phyloP scores from a whole-genome alignment of 2,329 filamentous ascomycete genomes.

The Cercospora sesami region DNA sequence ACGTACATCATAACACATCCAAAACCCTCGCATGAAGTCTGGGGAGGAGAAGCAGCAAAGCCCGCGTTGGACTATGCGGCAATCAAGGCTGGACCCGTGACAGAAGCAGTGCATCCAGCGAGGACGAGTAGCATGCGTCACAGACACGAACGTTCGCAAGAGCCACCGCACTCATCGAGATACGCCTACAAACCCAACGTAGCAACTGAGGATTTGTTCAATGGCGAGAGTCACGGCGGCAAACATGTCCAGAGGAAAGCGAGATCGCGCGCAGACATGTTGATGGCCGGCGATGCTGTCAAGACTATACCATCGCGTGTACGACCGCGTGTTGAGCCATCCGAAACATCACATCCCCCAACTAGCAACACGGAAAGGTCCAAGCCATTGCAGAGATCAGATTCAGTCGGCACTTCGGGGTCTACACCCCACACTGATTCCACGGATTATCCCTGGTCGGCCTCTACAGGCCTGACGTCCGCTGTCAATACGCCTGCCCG shows the following conservation, averaged over 20 bases:
- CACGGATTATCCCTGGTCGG: slow-evolving; percentile 43
- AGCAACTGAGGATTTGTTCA: slow-evolving; percentile 30
- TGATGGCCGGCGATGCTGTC: slow-evolving; percentile 27
- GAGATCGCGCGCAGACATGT: slow-evolving; percentile 32
- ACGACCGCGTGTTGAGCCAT: slow-evolving; percentile 18
- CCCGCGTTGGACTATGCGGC: slow-evolving; percentile 39
- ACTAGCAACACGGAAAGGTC: slow-evolving; percentile 37
- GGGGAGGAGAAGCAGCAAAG: slow-evolving; percentile 37
- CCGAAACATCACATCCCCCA: slow-evolving; percentile 30
- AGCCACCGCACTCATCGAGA: slow-evolving; percentile 19
- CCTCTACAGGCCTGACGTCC: slow-evolving; percentile 47
- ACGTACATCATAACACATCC: slow-evolving; percentile 45
- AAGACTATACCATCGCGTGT: slow-evolving; percentile 21
- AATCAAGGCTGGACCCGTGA: slow-evolving; percentile 29
- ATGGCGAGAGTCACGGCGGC: slow-evolving; percentile 11
- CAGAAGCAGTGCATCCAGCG: slow-evolving; percentile 16
- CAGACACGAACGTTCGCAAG: slow-evolving; percentile 12
- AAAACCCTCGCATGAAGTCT: slow-evolving; percentile 40
- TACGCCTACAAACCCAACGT: slow-evolving; percentile 20
- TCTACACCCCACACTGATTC: slow-evolving; percentile 46
- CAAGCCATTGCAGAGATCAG: slow-evolving; percentile 30
- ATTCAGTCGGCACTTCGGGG: slow-evolving; percentile 36
- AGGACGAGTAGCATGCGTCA: slow-evolving; percentile 20
- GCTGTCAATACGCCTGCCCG: slow-evolving; percentile 43
- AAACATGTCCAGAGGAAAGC: slow-evolving; percentile 23